Evolutionary conservation across 192 early-diverging fungal genomes (phyloP).

Genomic region (Coemansia aciculifera): DNA sequence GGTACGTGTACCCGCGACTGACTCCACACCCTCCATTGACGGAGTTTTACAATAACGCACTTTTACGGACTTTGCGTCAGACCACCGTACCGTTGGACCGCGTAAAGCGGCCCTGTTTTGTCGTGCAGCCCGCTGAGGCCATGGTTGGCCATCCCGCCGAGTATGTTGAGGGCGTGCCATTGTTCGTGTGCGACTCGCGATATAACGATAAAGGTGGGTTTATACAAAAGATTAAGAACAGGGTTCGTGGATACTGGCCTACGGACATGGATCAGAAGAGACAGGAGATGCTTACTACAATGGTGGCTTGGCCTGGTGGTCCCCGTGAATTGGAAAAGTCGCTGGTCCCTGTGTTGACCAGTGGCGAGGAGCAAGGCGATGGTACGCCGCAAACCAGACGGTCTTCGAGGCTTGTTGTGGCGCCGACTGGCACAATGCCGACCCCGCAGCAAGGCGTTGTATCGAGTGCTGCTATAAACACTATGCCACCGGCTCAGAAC

Average conservation of each 20-base stretch:
- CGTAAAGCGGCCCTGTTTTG: constrained; percentile 28
- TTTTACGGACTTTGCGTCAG: constrained; percentile 39
- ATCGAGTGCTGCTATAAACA: not conserved
- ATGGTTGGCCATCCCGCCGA: constrained; percentile 36
- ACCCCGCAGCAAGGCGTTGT: not conserved
- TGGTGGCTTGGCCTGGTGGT: constrained; percentile 28
- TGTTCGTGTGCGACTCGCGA: constrained; percentile 48
- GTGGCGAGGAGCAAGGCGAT: constrained; percentile 4
- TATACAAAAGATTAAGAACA: constrained; percentile 46
- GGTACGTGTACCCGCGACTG: constrained; percentile 44
- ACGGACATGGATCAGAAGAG: constrained; percentile 30
- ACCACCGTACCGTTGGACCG: constrained; percentile 27
- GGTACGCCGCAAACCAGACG: constrained; percentile 37
- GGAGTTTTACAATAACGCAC: constrained; percentile 40
- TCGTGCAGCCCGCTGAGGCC: constrained; percentile 33
- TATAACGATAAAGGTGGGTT: constrained; percentile 48
- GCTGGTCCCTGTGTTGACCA: constrained; percentile 7
- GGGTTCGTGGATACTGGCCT: constrained; percentile 34
- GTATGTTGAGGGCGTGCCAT: constrained; percentile 20
- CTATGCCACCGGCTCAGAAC: not conserved
- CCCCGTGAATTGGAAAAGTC: constrained; percentile 35
- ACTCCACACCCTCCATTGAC: constrained; percentile 37
- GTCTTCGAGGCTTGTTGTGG: constrained; percentile 12
- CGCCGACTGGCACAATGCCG: not conserved
- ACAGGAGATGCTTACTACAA: constrained; percentile 26